Evolutionary conservation across 2,329 filamentous ascomycete species (phyloP).

Genomic region (Harringtonia aguacate): DNA sequence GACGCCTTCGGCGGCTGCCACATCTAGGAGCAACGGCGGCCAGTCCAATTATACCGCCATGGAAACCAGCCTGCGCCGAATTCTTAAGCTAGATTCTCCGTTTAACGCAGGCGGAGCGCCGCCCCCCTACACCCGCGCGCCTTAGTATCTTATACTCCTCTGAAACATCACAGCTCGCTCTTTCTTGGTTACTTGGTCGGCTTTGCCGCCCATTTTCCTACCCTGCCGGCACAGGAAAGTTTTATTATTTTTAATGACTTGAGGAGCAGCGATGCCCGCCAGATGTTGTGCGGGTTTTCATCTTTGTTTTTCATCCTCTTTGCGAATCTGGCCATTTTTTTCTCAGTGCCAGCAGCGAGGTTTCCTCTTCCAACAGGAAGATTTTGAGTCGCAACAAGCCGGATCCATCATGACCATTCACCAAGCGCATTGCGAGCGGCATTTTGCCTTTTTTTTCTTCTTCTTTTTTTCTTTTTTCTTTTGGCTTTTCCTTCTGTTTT

Average conservation of each 20-base stretch:
- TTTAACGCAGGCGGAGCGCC: slow-evolving; percentile 5
- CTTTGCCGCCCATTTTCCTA: too few relatives aligned
- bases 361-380: slow-evolving; percentile 4
- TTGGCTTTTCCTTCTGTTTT: neutral
- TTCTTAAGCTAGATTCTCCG: slow-evolving; percentile 30
- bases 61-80: slow-evolving; percentile 42
- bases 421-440: slow-evolving; percentile 12
- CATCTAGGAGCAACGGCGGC: slow-evolving; percentile 8
- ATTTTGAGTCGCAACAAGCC: slow-evolving; percentile 3
- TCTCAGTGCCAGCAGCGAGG: slow-evolving; percentile 10
- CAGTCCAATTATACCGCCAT: slow-evolving; percentile 31
- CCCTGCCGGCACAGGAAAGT: too few relatives aligned
- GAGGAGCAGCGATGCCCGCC: neutral
- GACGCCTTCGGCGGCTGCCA: slow-evolving; percentile 1
- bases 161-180: too few relatives aligned
- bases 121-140: neutral
- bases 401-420: slow-evolving; percentile 4
- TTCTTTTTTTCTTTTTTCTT: neutral
- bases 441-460: slow-evolving; percentile 1
- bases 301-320: slow-evolving; percentile 3
- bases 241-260: too few relatives aligned
- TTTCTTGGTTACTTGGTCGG: neutral
- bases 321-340: slow-evolving; percentile 5
- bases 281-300: neutral
- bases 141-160: neutral